Percentiles rank a stretch among this genome's conserved stretches.
Evolutionary conservation across 2,329 filamentous ascomycete genomes (phyloP).

Genomic region (Macroventuria anomochaeta): DNA sequence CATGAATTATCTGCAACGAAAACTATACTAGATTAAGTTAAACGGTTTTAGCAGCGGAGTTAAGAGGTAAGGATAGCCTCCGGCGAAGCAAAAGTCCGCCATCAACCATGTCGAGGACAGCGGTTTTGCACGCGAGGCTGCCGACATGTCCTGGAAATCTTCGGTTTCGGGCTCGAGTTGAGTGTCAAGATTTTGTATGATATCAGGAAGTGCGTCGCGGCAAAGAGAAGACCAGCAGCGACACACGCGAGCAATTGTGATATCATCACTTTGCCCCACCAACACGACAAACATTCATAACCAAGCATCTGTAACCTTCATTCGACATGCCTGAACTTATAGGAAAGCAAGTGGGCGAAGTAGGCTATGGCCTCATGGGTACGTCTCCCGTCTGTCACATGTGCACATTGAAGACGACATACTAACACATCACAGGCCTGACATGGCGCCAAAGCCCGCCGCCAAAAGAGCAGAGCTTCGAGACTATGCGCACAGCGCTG

Average conservation of each 20-base stretch:
- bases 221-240: neutral
- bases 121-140: conserved; percentile 1
- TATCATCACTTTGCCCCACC: conserved; percentile 5
- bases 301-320: neutral
- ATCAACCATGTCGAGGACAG: neutral
- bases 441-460: conserved; percentile 54
- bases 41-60: no score
- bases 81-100: neutral
- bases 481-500: conserved; percentile 54
- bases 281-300: neutral
- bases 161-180: conserved; percentile 2
- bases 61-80: neutral
- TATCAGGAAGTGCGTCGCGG: neutral
- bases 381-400: neutral
- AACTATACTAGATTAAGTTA: no score
- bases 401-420: neutral
- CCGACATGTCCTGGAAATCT: neutral
- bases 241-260: neutral
- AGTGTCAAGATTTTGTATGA: neutral
- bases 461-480: conserved; percentile 48
- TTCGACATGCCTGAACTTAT: conserved; percentile 43
- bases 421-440: conserved; percentile 45
- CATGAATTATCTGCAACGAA: no score
- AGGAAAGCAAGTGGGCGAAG: conserved; percentile 49
- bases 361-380: conserved; percentile 59